Evolutionary conservation across 805 yeast species (phyloP).

Genomic region (Candida michaelii): DNA sequence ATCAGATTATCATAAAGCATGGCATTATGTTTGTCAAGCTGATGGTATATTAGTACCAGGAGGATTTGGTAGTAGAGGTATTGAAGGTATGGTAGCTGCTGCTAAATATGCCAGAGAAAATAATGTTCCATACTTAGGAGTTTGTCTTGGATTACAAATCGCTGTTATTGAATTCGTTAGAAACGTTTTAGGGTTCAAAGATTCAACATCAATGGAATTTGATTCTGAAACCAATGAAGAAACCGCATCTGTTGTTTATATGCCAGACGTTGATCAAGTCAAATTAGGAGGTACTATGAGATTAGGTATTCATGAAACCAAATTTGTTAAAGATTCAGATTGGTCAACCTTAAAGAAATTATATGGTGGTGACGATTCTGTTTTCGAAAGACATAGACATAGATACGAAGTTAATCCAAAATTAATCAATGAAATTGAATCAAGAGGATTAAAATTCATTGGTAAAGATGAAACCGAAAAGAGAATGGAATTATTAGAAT

Average conservation of each 20-base stretch:
- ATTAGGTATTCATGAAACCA: conserved; percentile 89
- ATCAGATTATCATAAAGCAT: conserved; percentile 86
- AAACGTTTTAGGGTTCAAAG: conserved; percentile 64
- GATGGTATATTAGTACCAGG: conserved; percentile 98
- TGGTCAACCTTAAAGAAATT: conserved; percentile 71
- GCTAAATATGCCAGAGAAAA: conserved; percentile 98
- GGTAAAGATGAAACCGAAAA: conserved; percentile 89
- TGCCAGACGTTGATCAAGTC: conserved; percentile 97
- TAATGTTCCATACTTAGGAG: conserved; percentile 91
- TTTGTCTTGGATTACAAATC: conserved; percentile 94
- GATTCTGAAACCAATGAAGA: conserved; percentile 59
- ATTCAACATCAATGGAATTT: conserved; percentile 83
- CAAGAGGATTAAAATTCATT: conserved; percentile 78
- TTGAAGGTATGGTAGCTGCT: conserved; percentile 96
- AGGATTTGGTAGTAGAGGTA: conserved; percentile 96
- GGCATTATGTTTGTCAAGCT: conserved; percentile 90
- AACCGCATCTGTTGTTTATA: conserved; percentile 81
- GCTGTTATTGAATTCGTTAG: conserved; percentile 94
- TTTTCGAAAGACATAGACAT: conserved; percentile 96
- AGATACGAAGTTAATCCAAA: conserved; percentile 96
- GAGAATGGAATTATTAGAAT: conserved; percentile 93
- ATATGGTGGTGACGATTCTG: conserved; percentile 68
- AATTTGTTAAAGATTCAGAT: conserved; percentile 66
- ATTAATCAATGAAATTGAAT: conserved; percentile 68
- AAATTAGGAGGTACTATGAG: conserved; percentile 99